Conservation (phyloP, 192 early-diverging fungal species). For the Pilobolus umbonatus region DNA sequence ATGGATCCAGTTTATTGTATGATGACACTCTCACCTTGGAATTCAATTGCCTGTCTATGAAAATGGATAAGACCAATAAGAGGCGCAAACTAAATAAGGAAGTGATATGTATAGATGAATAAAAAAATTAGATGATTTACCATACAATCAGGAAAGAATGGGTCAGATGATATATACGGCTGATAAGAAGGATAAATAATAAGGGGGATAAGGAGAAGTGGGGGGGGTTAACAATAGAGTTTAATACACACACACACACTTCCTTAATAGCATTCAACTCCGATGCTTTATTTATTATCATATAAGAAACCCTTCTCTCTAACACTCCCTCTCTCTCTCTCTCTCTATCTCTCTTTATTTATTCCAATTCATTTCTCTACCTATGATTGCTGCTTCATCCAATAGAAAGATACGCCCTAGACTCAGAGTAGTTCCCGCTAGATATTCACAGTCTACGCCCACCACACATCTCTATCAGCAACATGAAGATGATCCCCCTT, state of each 20-base stretch:
- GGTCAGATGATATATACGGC: background rate
- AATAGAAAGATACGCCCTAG: conserved; percentile 9
- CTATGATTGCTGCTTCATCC: conserved; percentile 1
- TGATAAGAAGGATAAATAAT: background rate
- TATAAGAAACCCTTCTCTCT: background rate
- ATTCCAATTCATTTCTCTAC: background rate
- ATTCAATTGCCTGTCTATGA: no score
- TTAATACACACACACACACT: background rate
- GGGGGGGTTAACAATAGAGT: background rate
- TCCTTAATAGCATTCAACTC: background rate
- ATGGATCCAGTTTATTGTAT: no score
- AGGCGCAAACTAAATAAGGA: no score
- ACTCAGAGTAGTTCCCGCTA: conserved; percentile 8
- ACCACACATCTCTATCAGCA: background rate
- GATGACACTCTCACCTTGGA: no score
- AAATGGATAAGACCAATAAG: no score
- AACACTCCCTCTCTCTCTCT: conserved; percentile 4
- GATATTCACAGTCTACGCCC: conserved; percentile 12
- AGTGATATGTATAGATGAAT: no score
- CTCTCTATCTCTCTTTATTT: background rate
- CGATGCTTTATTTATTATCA: background rate
- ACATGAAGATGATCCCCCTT: conserved; percentile 1
- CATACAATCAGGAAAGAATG: background rate
- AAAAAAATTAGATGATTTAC: background rate
- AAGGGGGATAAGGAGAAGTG: background rate